phyloP scores from a whole-genome alignment of 1,284 basidiomycete species.

The Leccinum pachyderme region DNA sequence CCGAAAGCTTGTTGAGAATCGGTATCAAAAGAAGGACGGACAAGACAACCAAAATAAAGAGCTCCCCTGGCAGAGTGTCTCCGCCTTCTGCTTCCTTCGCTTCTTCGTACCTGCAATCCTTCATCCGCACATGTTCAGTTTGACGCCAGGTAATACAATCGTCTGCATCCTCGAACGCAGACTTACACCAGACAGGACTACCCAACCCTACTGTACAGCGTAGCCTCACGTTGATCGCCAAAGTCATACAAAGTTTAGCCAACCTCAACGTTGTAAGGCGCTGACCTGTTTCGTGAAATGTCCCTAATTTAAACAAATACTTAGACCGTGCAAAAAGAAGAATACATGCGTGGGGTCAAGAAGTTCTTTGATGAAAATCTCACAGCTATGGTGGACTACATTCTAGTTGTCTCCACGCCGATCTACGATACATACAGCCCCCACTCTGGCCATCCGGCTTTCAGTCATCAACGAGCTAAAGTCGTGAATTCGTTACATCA shows the following conservation, averaged over 20 bases:
- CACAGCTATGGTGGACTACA: constrained; percentile 72
- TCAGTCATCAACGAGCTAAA: constrained; percentile 51
- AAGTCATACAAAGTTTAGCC: constrained; percentile 76
- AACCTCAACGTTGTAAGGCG: constrained; percentile 67
- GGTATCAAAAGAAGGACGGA: constrained; percentile 46
- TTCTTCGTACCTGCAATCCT: constrained; percentile 82
- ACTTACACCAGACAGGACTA: constrained; percentile 47
- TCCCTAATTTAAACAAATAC: constrained; percentile 7
- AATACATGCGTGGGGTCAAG: constrained; percentile 69
- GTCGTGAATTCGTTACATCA: constrained; percentile 56
- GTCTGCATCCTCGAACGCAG: background rate
- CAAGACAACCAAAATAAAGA: constrained; percentile 46
- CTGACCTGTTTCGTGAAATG: background rate
- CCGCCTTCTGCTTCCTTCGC: constrained; percentile 81
- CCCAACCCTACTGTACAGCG: constrained; percentile 64
- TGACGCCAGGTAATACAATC: constrained; percentile 58
- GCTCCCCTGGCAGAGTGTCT: constrained; percentile 76
- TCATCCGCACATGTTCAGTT: constrained; percentile 73
- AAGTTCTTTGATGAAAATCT: constrained; percentile 60
- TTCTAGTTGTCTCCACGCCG: constrained; percentile 65
- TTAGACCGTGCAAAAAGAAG: constrained; percentile 66
- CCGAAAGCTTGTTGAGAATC: constrained; percentile 65
- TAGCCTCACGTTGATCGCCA: constrained; percentile 74
- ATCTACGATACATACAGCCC: constrained; percentile 35
- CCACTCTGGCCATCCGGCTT: constrained; percentile 31